Evolutionary conservation across 257 asterid species (phyloP), one percentile per base, ranked within the genome.

Genomic region (Verbena officinalis): DNA sequence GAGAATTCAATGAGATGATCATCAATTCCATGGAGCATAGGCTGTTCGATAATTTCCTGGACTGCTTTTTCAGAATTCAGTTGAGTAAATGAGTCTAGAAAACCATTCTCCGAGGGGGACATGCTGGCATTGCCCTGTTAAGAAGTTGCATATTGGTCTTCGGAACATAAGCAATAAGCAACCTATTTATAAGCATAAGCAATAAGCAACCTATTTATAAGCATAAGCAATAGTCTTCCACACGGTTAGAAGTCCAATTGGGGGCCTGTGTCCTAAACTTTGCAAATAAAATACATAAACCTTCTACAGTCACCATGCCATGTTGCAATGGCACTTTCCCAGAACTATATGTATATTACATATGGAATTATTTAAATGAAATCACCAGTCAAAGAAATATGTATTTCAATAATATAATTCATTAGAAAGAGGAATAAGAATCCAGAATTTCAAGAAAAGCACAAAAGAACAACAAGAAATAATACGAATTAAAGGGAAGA

Each of bases 1-100:
- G 89, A 81, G 73, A 85, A 82, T 75, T 85, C 92, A 42, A 82
- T 46, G 27, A 85, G 89, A 82, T 80, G 83, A 67, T 80, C 87
- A 68, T 85, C 92, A 50, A 70, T 74, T 45, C 87, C 93, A 4
- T 71, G 80, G 70, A 80, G 71, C 65, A 78, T 74, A 50, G 93
- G 85, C 70, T 80, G 82, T 66, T 84, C 77, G 61, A 74, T 51
- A 73, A 78, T 63, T 61, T 82, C 89, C 62, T 72, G 69, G 9
- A 82, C 81, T 38, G 81, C 76, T 56, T 65, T 78, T 57, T 80
- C 89, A 30, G 86, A 68, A 59, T 65, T 70, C 68, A 70, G 50
- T 51, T 72, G 80, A 60, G 84, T 71, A 22, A 66, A 56, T n/a
- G 81, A 70, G 45, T 75, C 81, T 3, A 55, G 66, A 52, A 73